A percentile compares a stretch with the other conserved stretches of the same genome.
Conservation (phyloP, 1,139 yeast genomes). For the Geotrichum restrictum region DNA sequence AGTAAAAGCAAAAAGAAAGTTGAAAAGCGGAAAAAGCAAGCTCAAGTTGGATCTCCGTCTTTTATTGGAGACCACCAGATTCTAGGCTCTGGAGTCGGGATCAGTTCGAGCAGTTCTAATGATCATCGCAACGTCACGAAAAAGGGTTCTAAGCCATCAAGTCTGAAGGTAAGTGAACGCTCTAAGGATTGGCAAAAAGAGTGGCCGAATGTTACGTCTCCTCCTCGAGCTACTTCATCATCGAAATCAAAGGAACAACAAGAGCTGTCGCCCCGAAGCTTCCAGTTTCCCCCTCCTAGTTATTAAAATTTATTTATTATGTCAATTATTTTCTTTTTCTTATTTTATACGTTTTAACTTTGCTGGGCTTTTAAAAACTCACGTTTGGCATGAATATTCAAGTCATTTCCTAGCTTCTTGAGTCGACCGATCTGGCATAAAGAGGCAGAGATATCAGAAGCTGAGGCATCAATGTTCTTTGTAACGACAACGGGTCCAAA, state of each 20-base stretch:
- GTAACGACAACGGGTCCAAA: slow-evolving; percentile 26
- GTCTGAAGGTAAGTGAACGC: slow-evolving; percentile 1
- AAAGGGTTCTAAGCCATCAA: slow-evolving; percentile 1
- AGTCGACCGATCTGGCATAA: slow-evolving; percentile 37
- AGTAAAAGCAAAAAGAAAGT: slow-evolving; percentile 19
- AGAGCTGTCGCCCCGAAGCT: slow-evolving; percentile 18
- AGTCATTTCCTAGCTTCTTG: slow-evolving; percentile 35
- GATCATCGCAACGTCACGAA: slow-evolving; percentile 4
- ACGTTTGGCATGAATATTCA: slow-evolving; percentile 34
- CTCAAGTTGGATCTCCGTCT: slow-evolving; percentile 9
- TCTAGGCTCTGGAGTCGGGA: slow-evolving; percentile 9
- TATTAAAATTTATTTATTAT: slow-evolving; percentile 5
- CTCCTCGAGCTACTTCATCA: not conserved
- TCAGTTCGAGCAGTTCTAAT: slow-evolving; percentile 3
- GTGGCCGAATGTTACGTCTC: slow-evolving; percentile 2
- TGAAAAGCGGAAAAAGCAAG: slow-evolving; percentile 14
- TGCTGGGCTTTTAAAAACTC: slow-evolving; percentile 35
- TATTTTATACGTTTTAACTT: slow-evolving; percentile 18
- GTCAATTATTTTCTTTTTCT: not conserved
- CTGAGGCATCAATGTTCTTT: slow-evolving; percentile 21
- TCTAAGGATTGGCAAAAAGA: no score
- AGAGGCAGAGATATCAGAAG: slow-evolving; percentile 27
- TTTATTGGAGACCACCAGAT: slow-evolving; percentile 4
- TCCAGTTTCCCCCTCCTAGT: slow-evolving; percentile 18
- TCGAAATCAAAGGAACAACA: slow-evolving; percentile 1